Evolutionary conservation across 805 yeast species (phyloP), one percentile per base, ranked within the genome.

Genomic region (Teunomyces cretensis): DNA sequence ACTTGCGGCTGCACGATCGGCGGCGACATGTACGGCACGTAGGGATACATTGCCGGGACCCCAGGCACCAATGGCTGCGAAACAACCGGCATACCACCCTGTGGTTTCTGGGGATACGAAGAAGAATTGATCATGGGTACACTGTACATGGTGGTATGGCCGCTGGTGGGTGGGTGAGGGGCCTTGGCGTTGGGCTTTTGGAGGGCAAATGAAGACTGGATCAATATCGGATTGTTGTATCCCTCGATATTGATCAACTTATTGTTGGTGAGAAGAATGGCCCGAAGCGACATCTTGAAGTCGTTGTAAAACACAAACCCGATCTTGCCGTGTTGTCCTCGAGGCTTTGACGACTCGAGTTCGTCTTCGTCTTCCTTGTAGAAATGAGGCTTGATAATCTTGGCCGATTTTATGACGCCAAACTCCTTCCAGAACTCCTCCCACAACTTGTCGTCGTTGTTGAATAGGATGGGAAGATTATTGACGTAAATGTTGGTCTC

Each of bases 401-500:
- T 68, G 32, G 74, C 76, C 19, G 71, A 68, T 35, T 68, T 70
- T 38, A 70, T 63, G 6, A 41, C 35, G 9, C 75, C 75, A 58
- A 69, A 70, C 46, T 67, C 72, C 28, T 46, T 39, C 75, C 76
- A 70, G 52, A 70, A 70, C 24, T 43, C 26, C 32, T 56, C 64
- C 76, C 76, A 70, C 22, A 61, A 48, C 22, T 54, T 61, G 51
- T 78, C 82, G 15, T 75, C 69, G 60, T 86, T 89, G 42, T 68
- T 71, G 60, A 83, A 78, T 3, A 69, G 51, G 9, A 72, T 52
- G 5, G 87, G 84, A 32, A 87, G 64, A 56, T 81, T 80, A 48
- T 81, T 84, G 30, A 87, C 81, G 58, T 86, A 87, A 37, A 87
- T 70, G 61, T 87, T 87, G 4, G 89, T 80, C 53, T 84, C 89